Evolutionary conservation across 495 filamentous ascomycete genomes (phyloP).

Genomic region (Elaphomyces granulatus): DNA sequence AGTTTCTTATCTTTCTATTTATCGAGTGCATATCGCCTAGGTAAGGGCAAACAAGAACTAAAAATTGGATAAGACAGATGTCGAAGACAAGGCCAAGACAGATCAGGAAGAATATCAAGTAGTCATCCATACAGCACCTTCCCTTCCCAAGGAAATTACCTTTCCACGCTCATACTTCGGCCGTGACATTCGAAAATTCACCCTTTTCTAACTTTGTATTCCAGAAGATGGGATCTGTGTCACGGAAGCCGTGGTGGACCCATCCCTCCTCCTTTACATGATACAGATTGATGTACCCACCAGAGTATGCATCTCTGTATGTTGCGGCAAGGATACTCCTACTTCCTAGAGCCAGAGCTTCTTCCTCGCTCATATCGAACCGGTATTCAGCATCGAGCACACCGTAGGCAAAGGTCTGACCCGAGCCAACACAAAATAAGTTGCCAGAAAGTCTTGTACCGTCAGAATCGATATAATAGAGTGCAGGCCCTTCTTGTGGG

Average conservation of each 20-base stretch:
- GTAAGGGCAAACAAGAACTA: no score
- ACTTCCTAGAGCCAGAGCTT: slow-evolving; percentile 79
- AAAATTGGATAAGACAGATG: no score
- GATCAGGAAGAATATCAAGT: no score
- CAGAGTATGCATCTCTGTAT: slow-evolving; percentile 93
- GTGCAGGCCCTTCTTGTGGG: slow-evolving; percentile 84
- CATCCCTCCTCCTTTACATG: slow-evolving; percentile 97
- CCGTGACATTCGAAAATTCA: slow-evolving; percentile 94
- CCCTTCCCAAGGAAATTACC: no score
- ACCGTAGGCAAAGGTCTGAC: slow-evolving; percentile 97
- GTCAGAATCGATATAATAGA: slow-evolving; percentile 99
- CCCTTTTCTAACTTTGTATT: slow-evolving; percentile 95
- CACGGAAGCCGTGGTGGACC: slow-evolving; percentile 95
- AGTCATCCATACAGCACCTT: no score
- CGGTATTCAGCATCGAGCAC: slow-evolving; percentile 90
- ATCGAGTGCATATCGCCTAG: no score
- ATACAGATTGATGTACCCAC: slow-evolving; percentile 96
- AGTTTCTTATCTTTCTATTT: no score
- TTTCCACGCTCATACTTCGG: slow-evolving; percentile 51
- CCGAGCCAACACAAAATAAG: slow-evolving; percentile 94
- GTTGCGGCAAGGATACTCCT: slow-evolving; percentile 93
- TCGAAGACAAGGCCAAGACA: no score
- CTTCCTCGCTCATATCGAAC: slow-evolving; percentile 72
- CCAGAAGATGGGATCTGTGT: slow-evolving; percentile 97
- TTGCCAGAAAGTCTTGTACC: slow-evolving; percentile 86